Base-by-base conservation (phyloP, 257 asterid species). In the Solanum verrucosum region DNA sequence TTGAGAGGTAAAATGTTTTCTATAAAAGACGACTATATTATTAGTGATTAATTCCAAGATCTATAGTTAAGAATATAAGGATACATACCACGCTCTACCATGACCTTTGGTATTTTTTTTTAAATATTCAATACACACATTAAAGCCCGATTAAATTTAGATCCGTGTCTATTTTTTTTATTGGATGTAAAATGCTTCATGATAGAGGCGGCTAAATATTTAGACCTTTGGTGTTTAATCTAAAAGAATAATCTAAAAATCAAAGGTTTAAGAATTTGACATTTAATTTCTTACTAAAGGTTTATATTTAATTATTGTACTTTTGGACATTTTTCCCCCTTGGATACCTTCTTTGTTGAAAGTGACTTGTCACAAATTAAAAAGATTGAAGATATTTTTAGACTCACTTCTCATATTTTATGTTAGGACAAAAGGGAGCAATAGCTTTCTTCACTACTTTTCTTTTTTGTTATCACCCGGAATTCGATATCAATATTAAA, bases 401-500 rank as follows among this genome's bases (percentile, higher is more conserved):
- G 2, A 18, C 21, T 75, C 59, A 71, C 23, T 70, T 70, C 38
- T 70, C 75, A 68, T 14, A 29, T 29, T 14, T 70, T 70, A 38
- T 38, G 4, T 38, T 38, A 38, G 44, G 44, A 38, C 4, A 38
- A 9, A 38, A 38, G 44, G 11, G 44, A 2, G 44, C 44, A 38
- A 38, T 38, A 38, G 44, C 44, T 38, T 38, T 38, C 44, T 38
- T 38, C 15, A 42, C 49, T 42, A 42, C 12, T 40, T 2, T 40
- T 0, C 2, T 11, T 42, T 42, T 42, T 42, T 42, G 1, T 49
- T 5, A 15, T 49, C 1, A 0, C 1, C 0, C 7, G 21, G 7
- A 0, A 2, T 0, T 49, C 8, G 21, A 49, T 49, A 49, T 49
- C 0, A 13, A 14, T 14, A 13, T 46, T 5, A 3, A 2, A 49